A percentile compares a stretch with the other conserved stretches of the same genome.
Conservation (phyloP, 176 grass and related monocot genomes). For the Aegilops tauschii region DNA sequence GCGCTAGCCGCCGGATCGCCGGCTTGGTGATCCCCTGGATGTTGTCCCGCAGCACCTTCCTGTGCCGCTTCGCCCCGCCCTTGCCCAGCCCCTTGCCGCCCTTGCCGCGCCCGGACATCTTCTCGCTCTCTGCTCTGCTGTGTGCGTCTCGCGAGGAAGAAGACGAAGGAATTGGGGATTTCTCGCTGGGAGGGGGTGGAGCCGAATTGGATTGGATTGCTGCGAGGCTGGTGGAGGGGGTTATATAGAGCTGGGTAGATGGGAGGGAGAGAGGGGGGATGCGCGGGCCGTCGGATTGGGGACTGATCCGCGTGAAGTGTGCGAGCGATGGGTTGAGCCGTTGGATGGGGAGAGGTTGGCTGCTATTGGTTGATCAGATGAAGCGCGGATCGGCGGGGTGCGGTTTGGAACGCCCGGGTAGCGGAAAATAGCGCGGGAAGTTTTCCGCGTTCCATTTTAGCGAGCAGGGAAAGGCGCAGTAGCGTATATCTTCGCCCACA, state of each 20-base stretch:
- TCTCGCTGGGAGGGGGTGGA: background rate
- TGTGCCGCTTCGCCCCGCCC: conserved; percentile 49
- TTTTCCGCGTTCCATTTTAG: background rate
- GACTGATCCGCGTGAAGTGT: background rate
- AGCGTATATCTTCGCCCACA: no score
- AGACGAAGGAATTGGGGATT: background rate
- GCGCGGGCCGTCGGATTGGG: conserved; percentile 18
- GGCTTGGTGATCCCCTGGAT: conserved; percentile 95
- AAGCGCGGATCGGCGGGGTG: background rate
- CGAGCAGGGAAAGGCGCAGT: no score
- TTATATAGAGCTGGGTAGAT: background rate
- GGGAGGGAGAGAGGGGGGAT: background rate
- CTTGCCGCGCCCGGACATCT: conserved; percentile 2
- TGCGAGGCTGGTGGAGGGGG: fast-evolving
- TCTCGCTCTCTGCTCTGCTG: background rate
- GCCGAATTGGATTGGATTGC: background rate
- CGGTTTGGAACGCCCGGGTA: background rate
- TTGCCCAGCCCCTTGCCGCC: conserved; percentile 10
- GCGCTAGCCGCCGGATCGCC: conserved; percentile 60
- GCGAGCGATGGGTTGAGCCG: background rate
- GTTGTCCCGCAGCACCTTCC: conserved; percentile 88
- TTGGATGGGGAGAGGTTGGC: background rate
- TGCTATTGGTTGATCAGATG: background rate
- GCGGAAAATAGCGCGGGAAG: background rate
- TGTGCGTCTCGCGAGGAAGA: background rate